Evolutionary conservation across 345 rosid species (phyloP), one percentile per base, ranked within the genome.

Genomic region (Acer negundo): DNA sequence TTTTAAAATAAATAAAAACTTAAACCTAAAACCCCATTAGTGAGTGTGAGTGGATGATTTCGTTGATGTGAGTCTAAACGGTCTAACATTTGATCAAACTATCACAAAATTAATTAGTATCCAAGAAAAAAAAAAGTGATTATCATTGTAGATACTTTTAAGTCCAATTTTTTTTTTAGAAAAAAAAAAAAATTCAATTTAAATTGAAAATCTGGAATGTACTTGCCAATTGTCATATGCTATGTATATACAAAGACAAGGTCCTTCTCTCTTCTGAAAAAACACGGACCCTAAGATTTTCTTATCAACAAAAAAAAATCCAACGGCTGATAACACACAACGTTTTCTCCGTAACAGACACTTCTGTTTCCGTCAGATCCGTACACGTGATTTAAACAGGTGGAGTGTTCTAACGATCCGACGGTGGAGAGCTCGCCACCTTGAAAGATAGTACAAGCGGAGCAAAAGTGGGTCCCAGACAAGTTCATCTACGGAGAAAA

Each of bases 371-470:
- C 26, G 35, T 67, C 70, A 67, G 53, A 11, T 28, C 49, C 75
- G 75, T 55, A 71, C 26, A 22, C 24, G 15, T 12, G 10, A 9
- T 1, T 42, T 2, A 7, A 42, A 42, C 46, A 9, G 46, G 46
- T 42, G 11, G 46, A 42, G 13, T n/a, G 80, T 51, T 78, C 73
- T n/a, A n/a, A 6, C 2, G 17, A 71, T 28, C 62, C 46, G 47
- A 80, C 80, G 76, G 83, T 10, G 20, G 10, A 9, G 19, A n/a
- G 2, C 10, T 24, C 8, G 4, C 19, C 73, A 59, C 70, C 67
- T 26, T 62, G 77, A 19, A 4, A 20, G 7, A 26, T 3, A 3
- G 7, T 16, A 10, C 63, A 1, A 6, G 56, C 3, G 0, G 7
- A 23, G 16, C 2, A 13, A 10, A 5, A 4, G 56, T 67, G 63